Conservation (phyloP, 2,329 filamentous ascomycete species). For the Trichoderma sp. region DNA sequence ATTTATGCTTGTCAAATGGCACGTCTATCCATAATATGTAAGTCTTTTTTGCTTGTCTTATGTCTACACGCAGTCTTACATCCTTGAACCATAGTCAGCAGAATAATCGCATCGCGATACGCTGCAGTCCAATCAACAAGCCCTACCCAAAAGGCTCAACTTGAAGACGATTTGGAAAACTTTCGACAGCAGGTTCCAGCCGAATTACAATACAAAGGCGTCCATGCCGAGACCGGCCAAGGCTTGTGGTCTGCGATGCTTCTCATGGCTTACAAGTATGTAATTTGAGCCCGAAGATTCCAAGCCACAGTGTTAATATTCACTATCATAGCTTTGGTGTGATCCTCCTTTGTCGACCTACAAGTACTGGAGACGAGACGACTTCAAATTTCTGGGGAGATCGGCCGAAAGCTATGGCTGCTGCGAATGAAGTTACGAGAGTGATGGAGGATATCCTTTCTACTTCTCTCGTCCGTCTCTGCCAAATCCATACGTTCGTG, state of each 20-base stretch:
- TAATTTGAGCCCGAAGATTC: neutral
- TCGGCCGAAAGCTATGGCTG: neutral
- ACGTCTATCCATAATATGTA: neutral
- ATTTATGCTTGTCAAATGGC: neutral
- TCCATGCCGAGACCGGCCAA: neutral
- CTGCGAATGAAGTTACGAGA: neutral
- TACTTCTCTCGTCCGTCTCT: neutral
- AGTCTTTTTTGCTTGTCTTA: neutral
- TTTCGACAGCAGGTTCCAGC: neutral
- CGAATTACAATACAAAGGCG: neutral
- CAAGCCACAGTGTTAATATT: neutral
- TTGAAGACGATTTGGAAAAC: neutral
- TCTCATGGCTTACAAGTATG: conserved; percentile 6
- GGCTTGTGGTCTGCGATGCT: conserved; percentile 3
- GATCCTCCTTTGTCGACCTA: neutral
- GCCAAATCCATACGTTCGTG: conserved; percentile 2
- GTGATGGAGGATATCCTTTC: conserved; percentile 1
- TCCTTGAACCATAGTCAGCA: neutral
- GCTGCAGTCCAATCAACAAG: neutral
- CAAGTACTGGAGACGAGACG: neutral
- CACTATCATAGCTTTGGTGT: neutral
- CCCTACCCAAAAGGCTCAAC: neutral
- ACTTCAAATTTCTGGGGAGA: conserved; percentile 3
- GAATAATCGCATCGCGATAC: neutral
- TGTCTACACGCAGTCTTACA: neutral